A percentile compares a stretch with the other conserved stretches of the same genome.
Conservation (phyloP, 73 alveolate species). For the Vitrella brassicaformis region DNA sequence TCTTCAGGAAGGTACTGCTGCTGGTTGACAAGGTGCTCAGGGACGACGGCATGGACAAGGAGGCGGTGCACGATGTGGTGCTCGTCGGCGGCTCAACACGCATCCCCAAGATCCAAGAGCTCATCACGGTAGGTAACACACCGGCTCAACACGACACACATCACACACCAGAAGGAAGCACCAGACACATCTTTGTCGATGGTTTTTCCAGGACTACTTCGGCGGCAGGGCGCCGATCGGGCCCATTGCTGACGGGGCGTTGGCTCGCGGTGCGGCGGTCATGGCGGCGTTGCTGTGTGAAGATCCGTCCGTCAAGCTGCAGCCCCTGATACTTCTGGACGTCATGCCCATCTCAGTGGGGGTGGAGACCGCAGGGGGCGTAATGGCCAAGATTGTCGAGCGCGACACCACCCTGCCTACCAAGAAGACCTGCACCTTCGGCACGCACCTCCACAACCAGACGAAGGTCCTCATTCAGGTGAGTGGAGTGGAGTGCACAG, state of each 20-base stretch:
- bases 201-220: conserved; percentile 77
- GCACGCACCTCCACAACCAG: conserved; percentile 47
- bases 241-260: conserved; percentile 94
- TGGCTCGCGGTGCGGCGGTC: conserved; percentile 85
- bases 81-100: conserved; percentile 83
- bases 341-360: conserved; percentile 90
- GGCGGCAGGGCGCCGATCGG: conserved; percentile 73
- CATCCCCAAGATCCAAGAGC: conserved; percentile 76
- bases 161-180: no score
- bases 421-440: conserved; percentile 21
- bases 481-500: conserved; percentile 26
- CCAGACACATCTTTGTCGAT: no score
- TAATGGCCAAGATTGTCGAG: conserved; percentile 88
- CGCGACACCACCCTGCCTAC: conserved; percentile 90
- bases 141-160: no score
- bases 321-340: conserved; percentile 33
- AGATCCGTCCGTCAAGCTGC: conserved; percentile 38
- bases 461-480: conserved; percentile 70
- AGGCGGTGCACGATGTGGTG: conserved; percentile 66
- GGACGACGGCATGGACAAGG: conserved; percentile 56
- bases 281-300: conserved; percentile 62
- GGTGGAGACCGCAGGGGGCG: conserved; percentile 94
- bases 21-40: conserved; percentile 54
- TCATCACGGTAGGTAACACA: no score
- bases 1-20: conserved; percentile 46